Base-by-base conservation (phyloP, 2,329 filamentous ascomycete species). In the Neonectria coccinea region DNA sequence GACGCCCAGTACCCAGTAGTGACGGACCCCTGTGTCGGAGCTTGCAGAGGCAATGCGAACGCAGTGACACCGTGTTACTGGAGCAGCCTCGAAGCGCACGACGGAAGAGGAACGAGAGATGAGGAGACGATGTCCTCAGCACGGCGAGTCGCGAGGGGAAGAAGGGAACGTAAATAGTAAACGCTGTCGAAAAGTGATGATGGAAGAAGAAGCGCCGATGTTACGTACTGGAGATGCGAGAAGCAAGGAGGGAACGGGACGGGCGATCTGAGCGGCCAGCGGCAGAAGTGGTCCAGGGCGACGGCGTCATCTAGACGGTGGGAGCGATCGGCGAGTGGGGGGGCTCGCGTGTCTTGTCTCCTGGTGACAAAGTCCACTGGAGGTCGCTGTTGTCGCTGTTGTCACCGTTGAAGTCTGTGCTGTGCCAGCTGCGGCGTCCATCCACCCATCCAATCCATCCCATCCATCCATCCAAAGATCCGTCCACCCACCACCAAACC, bases 1-100 rank as follows among this genome's bases (percentile, higher is more conserved):
- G 36, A 36, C 44, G 44, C 44, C 16, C 39, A 18, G 71, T 74
- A 71, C 55, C 16, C 39, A 18, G 71, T 74, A 71, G 71, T 67
- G 39, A 70, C 73, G 71, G 71, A 67, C 64, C 71, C 67, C 56
- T 66, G 64, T 61, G 61, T 64, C 51, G 61, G 56, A 63, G 59
- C 67, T 69, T 66, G 67, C 59, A 69, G 71, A 58, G 64, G 56
- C 33, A 54, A 50, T 54, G 48, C 59, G 59, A 47, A 57, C 53
- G 60, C 54, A 50, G 48, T 52, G 45, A 39, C 55, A 36, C 48
- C 48, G 55, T 54, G 33, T 42, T 18, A 51, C 36, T 45, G 55
- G 48, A 22, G 22, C 22, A 20, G 25, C 20, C 59, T 57, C 39
- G 20, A 59, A 63, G 25, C 33, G 39, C 55, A 55, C 50, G 44